Percentiles rank a stretch among this genome's conserved stretches.
Evolutionary conservation across 2,329 filamentous ascomycete species (phyloP).

Genomic region (Sporothrix euskadiensis): DNA sequence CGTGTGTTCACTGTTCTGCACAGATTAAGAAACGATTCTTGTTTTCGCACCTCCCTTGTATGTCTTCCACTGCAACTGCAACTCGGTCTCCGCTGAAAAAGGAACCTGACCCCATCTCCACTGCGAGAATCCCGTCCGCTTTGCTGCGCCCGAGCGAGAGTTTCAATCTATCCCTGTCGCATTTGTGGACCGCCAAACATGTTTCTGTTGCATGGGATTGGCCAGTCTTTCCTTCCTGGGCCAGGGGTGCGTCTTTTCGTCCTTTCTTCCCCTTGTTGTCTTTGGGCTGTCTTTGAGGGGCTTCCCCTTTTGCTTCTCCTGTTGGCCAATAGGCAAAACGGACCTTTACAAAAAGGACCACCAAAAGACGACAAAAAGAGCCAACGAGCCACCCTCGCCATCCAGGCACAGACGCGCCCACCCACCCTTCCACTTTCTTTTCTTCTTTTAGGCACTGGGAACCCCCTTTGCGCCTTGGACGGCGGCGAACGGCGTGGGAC

Average conservation of each 20-base stretch:
- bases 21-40: neutral
- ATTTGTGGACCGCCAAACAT: conserved; percentile 11
- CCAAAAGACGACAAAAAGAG: neutral
- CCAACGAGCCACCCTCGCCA: neutral
- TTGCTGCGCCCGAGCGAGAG: conserved; percentile 19
- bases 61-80: neutral
- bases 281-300: neutral
- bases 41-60: neutral
- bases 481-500: neutral
- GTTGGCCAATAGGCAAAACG: conserved; percentile 17
- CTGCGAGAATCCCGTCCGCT: conserved; percentile 19
- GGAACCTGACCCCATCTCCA: neutral
- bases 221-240: neutral
- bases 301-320: neutral
- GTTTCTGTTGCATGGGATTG: conserved; percentile 10
- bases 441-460: conserved; percentile 14
- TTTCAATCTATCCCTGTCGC: conserved; percentile 15
- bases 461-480: conserved; percentile 16
- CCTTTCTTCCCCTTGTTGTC: neutral
- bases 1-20: neutral
- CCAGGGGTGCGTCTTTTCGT: conserved; percentile 21
- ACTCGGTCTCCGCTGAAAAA: neutral
- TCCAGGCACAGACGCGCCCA: conserved; percentile 10
- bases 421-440: neutral
- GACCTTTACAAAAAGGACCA: neutral